phyloP scores from a whole-genome alignment of 352 stramenopile species.

The Phytophthora megakarya region DNA sequence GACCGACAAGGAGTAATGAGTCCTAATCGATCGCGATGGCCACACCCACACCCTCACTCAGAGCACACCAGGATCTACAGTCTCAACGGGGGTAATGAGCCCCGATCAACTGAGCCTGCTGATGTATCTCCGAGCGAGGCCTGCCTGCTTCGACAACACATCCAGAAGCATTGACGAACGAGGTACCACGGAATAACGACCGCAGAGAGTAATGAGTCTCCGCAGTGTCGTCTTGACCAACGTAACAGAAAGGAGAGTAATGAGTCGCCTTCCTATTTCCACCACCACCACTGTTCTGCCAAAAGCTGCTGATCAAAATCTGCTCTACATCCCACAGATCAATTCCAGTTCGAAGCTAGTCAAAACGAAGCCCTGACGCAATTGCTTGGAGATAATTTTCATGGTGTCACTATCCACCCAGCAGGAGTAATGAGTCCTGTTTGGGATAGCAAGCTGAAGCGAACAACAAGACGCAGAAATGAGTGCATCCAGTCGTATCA shows the following conservation, averaged over 20 bases:
- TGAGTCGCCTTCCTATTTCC: conserved; percentile 24
- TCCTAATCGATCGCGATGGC: conserved; percentile 18
- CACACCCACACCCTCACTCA: conserved; percentile 12
- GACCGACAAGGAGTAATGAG: conserved; percentile 39
- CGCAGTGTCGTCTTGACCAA: background rate
- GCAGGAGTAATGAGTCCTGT: conserved; percentile 27
- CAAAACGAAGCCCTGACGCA: background rate
- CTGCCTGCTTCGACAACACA: conserved; percentile 15
- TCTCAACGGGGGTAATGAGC: conserved; percentile 42
- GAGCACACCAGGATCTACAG: conserved; percentile 26
- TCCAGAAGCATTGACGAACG: conserved; percentile 8
- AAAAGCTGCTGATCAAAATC: background rate
- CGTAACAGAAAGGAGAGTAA: conserved; percentile 17
- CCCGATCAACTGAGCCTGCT: conserved; percentile 32
- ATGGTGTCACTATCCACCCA: background rate
- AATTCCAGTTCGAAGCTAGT: background rate
- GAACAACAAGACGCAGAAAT: conserved; percentile 30
- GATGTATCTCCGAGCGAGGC: conserved; percentile 6
- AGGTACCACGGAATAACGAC: background rate
- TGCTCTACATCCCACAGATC: background rate
- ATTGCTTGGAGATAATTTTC: background rate
- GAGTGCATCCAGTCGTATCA: conserved; percentile 23
- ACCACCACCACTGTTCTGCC: background rate
- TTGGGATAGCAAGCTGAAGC: background rate
- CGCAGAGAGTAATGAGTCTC: conserved; percentile 42